Conservation (phyloP, 768 basidiomycete genomes). For the Termitomyces eurrhizus region DNA sequence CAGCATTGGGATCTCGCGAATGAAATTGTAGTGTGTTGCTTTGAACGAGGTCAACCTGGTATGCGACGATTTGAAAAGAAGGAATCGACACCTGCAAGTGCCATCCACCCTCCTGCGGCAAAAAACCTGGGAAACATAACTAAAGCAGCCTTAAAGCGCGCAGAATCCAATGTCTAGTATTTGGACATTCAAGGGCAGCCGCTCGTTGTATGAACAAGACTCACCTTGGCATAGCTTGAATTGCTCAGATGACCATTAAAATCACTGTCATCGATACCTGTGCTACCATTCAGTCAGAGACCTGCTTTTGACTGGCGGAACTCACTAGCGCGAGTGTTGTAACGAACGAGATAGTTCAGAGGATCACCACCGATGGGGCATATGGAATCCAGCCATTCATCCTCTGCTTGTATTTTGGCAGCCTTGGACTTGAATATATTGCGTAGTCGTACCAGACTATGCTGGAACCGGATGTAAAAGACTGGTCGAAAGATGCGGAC, state of each 20-base stretch:
- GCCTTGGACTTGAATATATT: conserved; percentile 33
- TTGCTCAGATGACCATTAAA: conserved; percentile 77
- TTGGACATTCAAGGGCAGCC: neutral
- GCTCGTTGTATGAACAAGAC: conserved; percentile 4
- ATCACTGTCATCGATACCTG: conserved; percentile 71
- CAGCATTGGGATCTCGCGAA: conserved; percentile 67
- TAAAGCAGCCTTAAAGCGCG: conserved; percentile 46
- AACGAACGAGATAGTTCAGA: conserved; percentile 38
- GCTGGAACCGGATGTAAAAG: conserved; percentile 28
- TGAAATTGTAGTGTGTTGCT: conserved; percentile 68
- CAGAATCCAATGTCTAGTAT: conserved; percentile 38
- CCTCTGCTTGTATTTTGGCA: conserved; percentile 28
- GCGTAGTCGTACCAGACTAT: conserved; percentile 29
- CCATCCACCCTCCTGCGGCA: conserved; percentile 56
- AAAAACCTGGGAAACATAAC: conserved; percentile 54
- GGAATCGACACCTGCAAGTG: conserved; percentile 45
- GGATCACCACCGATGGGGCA: conserved; percentile 57
- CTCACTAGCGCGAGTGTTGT: conserved; percentile 56
- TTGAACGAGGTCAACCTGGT: neutral
- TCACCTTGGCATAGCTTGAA: conserved; percentile 73
- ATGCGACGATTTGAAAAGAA: conserved; percentile 22
- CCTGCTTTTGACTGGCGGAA: conserved; percentile 11
- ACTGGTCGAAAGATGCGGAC: conserved; percentile 55
- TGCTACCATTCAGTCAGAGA: neutral
- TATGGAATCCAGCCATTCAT: conserved; percentile 43